Evolutionary conservation across 2,329 filamentous ascomycete genomes (phyloP), one percentile per base, ranked within the genome.

Genomic region (Diplocarpon mali): DNA sequence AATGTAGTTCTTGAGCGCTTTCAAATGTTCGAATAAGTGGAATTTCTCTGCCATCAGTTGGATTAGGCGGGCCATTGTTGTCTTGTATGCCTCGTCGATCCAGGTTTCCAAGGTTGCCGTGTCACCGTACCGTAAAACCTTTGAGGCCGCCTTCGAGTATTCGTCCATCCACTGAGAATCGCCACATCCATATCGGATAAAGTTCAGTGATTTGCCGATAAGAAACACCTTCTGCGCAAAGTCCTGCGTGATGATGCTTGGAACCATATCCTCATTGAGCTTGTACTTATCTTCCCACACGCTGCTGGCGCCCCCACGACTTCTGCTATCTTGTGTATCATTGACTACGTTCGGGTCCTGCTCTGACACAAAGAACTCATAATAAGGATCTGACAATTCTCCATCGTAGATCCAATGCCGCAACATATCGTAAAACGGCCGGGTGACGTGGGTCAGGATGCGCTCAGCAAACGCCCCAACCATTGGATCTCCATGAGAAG

Each of bases 251-350:
- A 95, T 88, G 58, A 96, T 96, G 35, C 83, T 89, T 0, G 92
- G 92, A 17, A 95, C 80, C 84, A 95, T 92, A 38, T 76, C 73
- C 47, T 84, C 75, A 55, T 85, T 81, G 32, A 95, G 72, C 59
- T 86, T 84, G 66, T 95, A 98, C 62, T 96, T 96, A 64, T 95
- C 88, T 63, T 96, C 89, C 92, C 92, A 98, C 2, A 96, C 89
- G 53, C 89, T 95, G 31, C 83, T 89, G 13, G 85, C 84, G 17
- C 78, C 82, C 39, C 72, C 73, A 40, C 69, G 68, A 54, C 70
- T 73, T 39, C 64, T 59, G 46, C 71, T 68, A 48, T 76, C 70
- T 57, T 69, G 62, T 40, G 64, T 62, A 51, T 66, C 55, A 55
- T 57, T 46, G 43, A 62, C 55, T 27, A 70, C 65, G 37, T 67